Evolutionary conservation across 352 stramenopile genomes (phyloP).

Genomic region (Globisporangium yorkense): DNA sequence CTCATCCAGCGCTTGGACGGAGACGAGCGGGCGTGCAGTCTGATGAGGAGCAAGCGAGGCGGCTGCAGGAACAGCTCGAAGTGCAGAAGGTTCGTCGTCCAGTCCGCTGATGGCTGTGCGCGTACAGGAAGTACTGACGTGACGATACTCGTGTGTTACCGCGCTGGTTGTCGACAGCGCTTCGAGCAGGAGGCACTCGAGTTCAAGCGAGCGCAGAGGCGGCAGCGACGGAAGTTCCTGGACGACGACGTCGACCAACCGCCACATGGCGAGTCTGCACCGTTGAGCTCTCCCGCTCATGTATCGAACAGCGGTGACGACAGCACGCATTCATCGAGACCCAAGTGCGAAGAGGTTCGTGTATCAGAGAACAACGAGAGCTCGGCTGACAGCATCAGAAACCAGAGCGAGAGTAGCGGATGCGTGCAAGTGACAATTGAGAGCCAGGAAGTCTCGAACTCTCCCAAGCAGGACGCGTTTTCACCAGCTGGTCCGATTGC

Average conservation of each 20-base stretch:
- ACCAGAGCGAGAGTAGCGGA: neutral
- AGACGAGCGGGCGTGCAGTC: slow-evolving; percentile 13
- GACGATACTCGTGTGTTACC: too few species aligned
- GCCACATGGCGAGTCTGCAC: too few species aligned
- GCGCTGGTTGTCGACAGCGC: neutral
- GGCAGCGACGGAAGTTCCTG: slow-evolving; percentile 2
- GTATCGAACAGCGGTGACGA: too few species aligned
- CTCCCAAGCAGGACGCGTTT: neutral
- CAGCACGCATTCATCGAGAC: too few species aligned
- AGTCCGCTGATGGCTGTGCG: neutral
- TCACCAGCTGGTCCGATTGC: slow-evolving; percentile 18
- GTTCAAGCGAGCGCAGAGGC: slow-evolving; percentile 5
- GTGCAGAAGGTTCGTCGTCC: slow-evolving; percentile 31
- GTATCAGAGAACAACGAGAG: neutral
- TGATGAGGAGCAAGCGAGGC: slow-evolving; percentile 31
- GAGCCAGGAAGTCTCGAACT: neutral
- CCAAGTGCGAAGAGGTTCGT: neutral
- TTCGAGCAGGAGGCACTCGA: slow-evolving; percentile 14
- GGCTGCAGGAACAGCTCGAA: slow-evolving; percentile 43
- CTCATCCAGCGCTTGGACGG: neutral
- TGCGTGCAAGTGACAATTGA: neutral
- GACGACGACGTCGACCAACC: neutral
- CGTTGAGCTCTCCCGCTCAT: neutral
- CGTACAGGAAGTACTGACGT: neutral
- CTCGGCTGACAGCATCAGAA: neutral